A percentile compares a stretch with the other conserved stretches of the same genome.
phyloP scores from a whole-genome alignment of 2,329 filamentous ascomycete species.

The Penicillium occitanis region DNA sequence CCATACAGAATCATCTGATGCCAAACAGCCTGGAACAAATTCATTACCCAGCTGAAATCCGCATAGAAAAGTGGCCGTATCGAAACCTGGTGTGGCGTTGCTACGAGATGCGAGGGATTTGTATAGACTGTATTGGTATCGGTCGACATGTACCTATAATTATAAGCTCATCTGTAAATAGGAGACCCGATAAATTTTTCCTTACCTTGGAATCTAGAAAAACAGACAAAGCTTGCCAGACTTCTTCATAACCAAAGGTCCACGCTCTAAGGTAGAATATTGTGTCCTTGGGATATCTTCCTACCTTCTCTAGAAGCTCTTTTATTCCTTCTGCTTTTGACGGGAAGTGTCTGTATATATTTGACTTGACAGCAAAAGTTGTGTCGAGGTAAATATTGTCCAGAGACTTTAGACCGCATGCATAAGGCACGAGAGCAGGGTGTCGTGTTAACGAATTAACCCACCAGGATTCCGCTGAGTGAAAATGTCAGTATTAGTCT shows the following conservation, averaged over 20 bases:
- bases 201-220: constrained; percentile 64
- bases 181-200: background rate
- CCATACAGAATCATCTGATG: constrained; percentile 59
- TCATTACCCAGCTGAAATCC: constrained; percentile 76
- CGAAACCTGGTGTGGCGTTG: constrained; percentile 43
- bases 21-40: constrained; percentile 69
- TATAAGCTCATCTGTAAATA: constrained; percentile 17
- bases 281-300: constrained; percentile 68
- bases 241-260: constrained; percentile 93
- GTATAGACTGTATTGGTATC: constrained; percentile 76
- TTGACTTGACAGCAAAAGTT: constrained; percentile 63
- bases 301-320: constrained; percentile 70
- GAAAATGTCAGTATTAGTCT: background rate
- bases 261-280: constrained; percentile 82
- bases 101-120: constrained; percentile 55
- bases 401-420: constrained; percentile 62
- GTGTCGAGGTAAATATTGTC: constrained; percentile 90
- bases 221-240: constrained; percentile 78
- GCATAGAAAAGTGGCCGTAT: constrained; percentile 66
- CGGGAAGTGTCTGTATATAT: constrained; percentile 54
- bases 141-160: constrained; percentile 73
- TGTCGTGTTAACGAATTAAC: constrained; percentile 70
- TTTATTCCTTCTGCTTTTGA: constrained; percentile 71
- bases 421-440: constrained; percentile 73
- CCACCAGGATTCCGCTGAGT: constrained; percentile 73